These are phyloP conservation scores for Sisymbrium irio DNA, from an alignment of 345 rosid species.

Conservation along the genomic window DNA sequence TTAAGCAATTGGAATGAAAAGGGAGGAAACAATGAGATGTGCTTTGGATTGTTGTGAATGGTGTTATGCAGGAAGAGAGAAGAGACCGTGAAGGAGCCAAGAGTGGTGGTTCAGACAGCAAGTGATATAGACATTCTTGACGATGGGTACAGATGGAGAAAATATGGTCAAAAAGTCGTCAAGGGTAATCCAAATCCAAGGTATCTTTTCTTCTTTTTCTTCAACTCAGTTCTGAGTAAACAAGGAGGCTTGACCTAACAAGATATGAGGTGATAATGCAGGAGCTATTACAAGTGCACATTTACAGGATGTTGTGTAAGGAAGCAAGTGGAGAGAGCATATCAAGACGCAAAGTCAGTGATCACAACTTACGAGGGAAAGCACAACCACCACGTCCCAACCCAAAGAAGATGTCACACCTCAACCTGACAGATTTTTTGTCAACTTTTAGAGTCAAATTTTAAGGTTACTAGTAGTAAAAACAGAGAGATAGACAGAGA, in stretches of 20 bases:
- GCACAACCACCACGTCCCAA: conserved; percentile 87
- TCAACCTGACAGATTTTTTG: neutral
- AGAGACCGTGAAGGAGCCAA: conserved; percentile 81
- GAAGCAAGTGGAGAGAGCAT: conserved; percentile 91
- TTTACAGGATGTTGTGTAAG: conserved; percentile 77
- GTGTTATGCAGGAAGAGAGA: conserved; percentile 66
- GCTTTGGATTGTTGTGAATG: conserved; percentile 47
- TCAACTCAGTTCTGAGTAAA: neutral
- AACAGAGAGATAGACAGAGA: neutral
- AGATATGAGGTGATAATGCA: conserved; percentile 40
- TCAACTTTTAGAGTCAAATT: neutral
- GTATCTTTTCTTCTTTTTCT: conserved; percentile 30
- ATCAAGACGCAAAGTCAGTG: conserved; percentile 73
- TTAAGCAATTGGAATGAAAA: conserved; percentile 21
- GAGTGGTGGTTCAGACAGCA: conserved; percentile 92
- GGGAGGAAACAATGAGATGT: conserved; percentile 26
- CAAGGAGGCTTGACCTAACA: conserved; percentile 40
- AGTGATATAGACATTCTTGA: conserved; percentile 93
- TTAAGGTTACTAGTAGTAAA: neutral
- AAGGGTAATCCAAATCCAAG: conserved; percentile 96
- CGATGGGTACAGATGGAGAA: conserved; percentile 97
- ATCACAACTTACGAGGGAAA: conserved; percentile 97
- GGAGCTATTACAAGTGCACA: conserved; percentile 96
- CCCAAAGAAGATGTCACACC: conserved; percentile 53
- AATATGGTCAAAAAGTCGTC: conserved; percentile 95